Base-by-base conservation (phyloP, 1,284 basidiomycete genomes). In the Hymenochaete sp. region DNA sequence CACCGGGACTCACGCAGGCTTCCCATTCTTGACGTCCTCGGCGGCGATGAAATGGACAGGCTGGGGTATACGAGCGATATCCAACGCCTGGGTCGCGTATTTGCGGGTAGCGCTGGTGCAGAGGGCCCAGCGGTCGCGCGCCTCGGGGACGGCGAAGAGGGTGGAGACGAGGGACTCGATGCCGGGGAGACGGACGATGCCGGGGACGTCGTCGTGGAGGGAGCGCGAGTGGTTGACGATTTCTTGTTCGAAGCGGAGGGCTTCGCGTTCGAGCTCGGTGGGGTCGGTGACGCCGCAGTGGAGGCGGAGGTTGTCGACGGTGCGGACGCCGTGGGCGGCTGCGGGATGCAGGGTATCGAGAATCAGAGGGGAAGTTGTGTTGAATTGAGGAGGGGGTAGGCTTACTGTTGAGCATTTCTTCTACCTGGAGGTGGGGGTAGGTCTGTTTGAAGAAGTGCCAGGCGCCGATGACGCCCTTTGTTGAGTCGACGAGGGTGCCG, bases 291-390 rank as follows among this genome's bases (percentile, higher is more conserved):
- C 68, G 1, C 76, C 74, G 56, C 86, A 89, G 63, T 79, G 75
- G 39, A 67, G 77, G 52, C 66, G 71, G 48, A 92, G 70, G 63
- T 86, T 90, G 55, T 92, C 88, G 6, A 78, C 71, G 0, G 86
- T 89, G 43, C 88, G 76, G 29, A 89, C 74, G 33, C 88, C 88
- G 61, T 91, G 88, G 13, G 84, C 71, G 39, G 75, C 87, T 90
- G 57, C 5, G 25, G 28, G 2, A 14, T 22, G 7, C 5, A 26
- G 19, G 22, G 10, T 22, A 18, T 26, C 32, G 13, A 6, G 32
- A 6, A 35, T n/a, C 5, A 25, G 35, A 3, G 24, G 24, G 24
- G 22, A 25, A 19, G 25, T 19, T 5, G 7, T 19, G 11, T 26
- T 27, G 6, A 10, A n/a, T 19, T 1, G 26, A 7, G 11, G 25